Evolutionary conservation across 306 rosid species (phyloP).

Genomic region (Dryas drummondii): DNA sequence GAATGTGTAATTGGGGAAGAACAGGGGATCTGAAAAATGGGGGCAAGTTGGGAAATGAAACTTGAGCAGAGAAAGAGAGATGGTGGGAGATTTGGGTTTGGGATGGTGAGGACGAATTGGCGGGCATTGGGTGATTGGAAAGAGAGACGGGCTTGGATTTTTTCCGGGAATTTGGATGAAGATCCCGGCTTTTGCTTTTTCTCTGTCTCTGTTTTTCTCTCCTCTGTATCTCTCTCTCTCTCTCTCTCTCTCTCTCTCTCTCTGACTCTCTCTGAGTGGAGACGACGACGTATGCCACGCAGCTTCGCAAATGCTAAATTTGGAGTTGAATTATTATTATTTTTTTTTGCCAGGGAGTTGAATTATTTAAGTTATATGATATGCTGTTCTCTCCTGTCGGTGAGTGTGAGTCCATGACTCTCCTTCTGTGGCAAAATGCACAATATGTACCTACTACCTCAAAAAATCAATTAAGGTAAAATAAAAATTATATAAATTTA

Average conservation of each 20-base stretch:
- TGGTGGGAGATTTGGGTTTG: not conserved
- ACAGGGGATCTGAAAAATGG: constrained; percentile 1
- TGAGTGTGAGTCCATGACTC: not conserved
- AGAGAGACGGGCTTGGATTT: not conserved
- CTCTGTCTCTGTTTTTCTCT: not conserved
- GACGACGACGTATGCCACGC: constrained; percentile 3
- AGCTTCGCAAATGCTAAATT: not conserved
- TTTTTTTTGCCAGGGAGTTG: too few species aligned
- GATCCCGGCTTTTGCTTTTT: not conserved
- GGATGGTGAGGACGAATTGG: constrained; percentile 6
- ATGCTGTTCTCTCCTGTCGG: not conserved
- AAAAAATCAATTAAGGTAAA: too few species aligned
- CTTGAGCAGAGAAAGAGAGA: not conserved
- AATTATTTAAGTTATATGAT: too few species aligned
- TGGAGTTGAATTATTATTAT: too few species aligned
- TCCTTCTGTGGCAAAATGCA: too few species aligned
- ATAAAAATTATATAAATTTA: too few species aligned
- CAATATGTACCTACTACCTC: too few species aligned
- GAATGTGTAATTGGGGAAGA: not conserved
- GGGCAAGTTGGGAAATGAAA: not conserved
- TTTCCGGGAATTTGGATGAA: constrained; percentile 8
- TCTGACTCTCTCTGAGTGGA: not conserved
- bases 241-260: not conserved
- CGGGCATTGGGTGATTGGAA: constrained; percentile 12
- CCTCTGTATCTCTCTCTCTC: not conserved